Evolutionary conservation across 2,329 filamentous ascomycete species (phyloP).

Genomic region (Clarireedia homoeocarpa): DNA sequence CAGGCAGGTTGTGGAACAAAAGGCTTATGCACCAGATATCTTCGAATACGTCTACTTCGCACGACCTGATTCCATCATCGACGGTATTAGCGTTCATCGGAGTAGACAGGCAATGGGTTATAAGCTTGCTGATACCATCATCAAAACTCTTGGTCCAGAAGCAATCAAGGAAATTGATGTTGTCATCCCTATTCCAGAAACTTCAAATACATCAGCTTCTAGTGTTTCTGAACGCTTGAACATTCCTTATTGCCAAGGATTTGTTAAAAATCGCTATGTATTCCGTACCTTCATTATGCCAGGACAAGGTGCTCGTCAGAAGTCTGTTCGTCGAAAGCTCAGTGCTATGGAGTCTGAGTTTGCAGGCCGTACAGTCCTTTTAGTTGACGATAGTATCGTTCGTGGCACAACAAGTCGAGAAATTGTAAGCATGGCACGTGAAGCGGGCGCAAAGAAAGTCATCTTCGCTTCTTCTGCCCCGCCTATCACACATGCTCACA

Average conservation of each 20-base stretch:
- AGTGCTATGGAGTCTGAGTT: slow-evolving; percentile 84
- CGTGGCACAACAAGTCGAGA: slow-evolving; percentile 75
- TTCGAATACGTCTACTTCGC: slow-evolving; percentile 89
- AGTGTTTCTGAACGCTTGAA: slow-evolving; percentile 66
- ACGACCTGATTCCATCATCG: slow-evolving; percentile 72
- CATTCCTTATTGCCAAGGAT: slow-evolving; percentile 72
- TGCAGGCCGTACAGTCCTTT: slow-evolving; percentile 65
- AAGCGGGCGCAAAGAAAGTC: slow-evolving; percentile 74
- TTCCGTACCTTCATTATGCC: slow-evolving; percentile 86
- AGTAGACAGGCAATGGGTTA: slow-evolving; percentile 82
- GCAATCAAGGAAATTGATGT: slow-evolving; percentile 70
- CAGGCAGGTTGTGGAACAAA: slow-evolving; percentile 60
- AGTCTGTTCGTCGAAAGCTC: slow-evolving; percentile 83
- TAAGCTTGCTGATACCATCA: slow-evolving; percentile 68
- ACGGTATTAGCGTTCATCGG: slow-evolving; percentile 80
- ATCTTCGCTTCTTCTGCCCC: slow-evolving; percentile 79
- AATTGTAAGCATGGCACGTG: slow-evolving; percentile 76
- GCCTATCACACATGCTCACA: slow-evolving; percentile 76
- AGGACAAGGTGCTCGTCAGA: slow-evolving; percentile 70
- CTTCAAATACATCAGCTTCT: slow-evolving; percentile 72
- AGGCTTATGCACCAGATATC: slow-evolving; percentile 73
- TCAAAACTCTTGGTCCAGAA: slow-evolving; percentile 57
- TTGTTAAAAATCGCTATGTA: slow-evolving; percentile 86
- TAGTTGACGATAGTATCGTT: slow-evolving; percentile 88
- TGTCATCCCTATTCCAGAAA: slow-evolving; percentile 79